Base-by-base conservation (phyloP, 768 basidiomycete genomes). In the Dacryopinax primogenitus region DNA sequence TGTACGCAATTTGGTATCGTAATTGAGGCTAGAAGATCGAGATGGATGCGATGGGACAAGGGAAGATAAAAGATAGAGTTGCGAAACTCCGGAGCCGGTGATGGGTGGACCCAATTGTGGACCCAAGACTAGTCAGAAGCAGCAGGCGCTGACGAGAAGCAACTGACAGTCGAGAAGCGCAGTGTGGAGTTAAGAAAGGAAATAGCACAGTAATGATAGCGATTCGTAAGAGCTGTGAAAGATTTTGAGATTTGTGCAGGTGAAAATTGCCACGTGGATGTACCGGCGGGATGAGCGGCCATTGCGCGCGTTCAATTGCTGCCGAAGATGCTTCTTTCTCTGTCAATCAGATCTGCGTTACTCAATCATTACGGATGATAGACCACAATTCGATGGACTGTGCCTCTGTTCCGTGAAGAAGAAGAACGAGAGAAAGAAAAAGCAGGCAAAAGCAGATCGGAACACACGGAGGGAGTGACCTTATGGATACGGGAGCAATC, bases 101-200 rank as follows among this genome's bases (percentile, higher is more conserved):
- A 58, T 58, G 51, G 51, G 51, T 58, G 51, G 51, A 58, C 51
- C 51, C 51, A 58, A 58, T 58, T 58, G 51, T 58, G 51, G 51
- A 58, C 51, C 51, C 51, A 58, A 58, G 51, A 58, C 51, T 30
- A 58, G 18, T 28, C 23, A 58, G 51, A 58, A 58, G 51, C 51
- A 58, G 41, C 41, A 23, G 41, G 18, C n/a, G n/a, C n/a, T 44
- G 23, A 23, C 16, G 41, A 44, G 23, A 23, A 18, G 3, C 41
- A 18, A 44, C 7, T n/a, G 7, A 44, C 18, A 44, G 41, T 44
- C 41, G 7, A 30, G 51, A 58, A 58, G 30, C 30, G 9, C 13
- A 6, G 23, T 11, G 45, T 11, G 12, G 51, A 32, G 13, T 15
- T 15, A 2, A 32, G 32, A 28, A 58, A 28, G 51, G 26, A 30